Conservation (phyloP, 176 grass and related monocot species). For the Triticum timopheevii region DNA sequence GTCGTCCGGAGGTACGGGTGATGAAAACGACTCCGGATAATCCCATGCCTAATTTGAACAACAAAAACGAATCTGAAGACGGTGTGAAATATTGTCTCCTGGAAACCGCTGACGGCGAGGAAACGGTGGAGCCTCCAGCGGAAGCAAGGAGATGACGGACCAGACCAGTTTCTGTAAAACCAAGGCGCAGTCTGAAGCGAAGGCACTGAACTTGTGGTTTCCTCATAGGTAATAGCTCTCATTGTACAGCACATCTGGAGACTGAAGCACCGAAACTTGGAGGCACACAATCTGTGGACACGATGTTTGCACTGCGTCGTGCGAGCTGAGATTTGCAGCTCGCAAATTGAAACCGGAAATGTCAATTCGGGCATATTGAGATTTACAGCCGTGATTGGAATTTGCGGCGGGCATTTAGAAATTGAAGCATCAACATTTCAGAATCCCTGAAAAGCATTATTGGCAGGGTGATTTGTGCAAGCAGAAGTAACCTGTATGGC, state of each 20-base stretch:
- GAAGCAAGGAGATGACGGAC: slow-evolving; percentile 46
- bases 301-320: neutral
- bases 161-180: slow-evolving; percentile 34
- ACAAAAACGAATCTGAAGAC: slow-evolving; percentile 48
- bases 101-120: slow-evolving; percentile 40
- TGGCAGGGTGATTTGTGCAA: neutral
- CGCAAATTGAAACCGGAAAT: neutral
- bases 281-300: neutral
- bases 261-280: neutral
- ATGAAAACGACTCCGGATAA: slow-evolving; percentile 21
- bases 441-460: neutral
- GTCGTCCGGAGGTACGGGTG: slow-evolving; percentile 46
- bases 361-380: neutral
- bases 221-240: neutral
- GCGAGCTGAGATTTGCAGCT: neutral
- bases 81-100: slow-evolving; percentile 76
- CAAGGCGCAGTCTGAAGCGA: neutral
- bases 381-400: neutral
- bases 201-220: neutral
- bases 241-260: slow-evolving; percentile 24
- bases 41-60: slow-evolving; percentile 12
- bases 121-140: slow-evolving; percentile 18
- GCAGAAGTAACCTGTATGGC: neutral
- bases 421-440: neutral
- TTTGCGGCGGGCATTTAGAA: neutral